phyloP scores from a whole-genome alignment of 2,329 filamentous ascomycete genomes.

The Coniochaeta sp. region DNA sequence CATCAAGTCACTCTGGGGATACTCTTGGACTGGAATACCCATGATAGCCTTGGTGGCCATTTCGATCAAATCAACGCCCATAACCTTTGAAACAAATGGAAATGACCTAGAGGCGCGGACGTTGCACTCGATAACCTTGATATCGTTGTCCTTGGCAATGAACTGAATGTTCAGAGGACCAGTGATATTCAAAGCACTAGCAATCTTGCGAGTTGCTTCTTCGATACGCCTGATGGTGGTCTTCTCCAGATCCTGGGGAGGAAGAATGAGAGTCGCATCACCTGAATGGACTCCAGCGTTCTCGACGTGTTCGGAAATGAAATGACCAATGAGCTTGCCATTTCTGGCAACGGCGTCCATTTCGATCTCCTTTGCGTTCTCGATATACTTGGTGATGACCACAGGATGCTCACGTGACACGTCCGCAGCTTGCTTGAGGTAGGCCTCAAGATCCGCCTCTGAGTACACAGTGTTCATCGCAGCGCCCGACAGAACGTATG shows the following conservation, averaged over 20 bases:
- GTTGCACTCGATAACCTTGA: slow-evolving; percentile 99
- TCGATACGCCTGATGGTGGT: slow-evolving; percentile 89
- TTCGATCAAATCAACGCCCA: slow-evolving; percentile 95
- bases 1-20: slow-evolving; percentile 69
- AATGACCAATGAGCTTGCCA: slow-evolving; percentile 86
- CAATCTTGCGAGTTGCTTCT: slow-evolving; percentile 93
- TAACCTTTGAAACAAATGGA: slow-evolving; percentile 97
- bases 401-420: slow-evolving; percentile 95
- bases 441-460: slow-evolving; percentile 81
- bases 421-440: slow-evolving; percentile 82
- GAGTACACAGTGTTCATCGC: slow-evolving; percentile 99
- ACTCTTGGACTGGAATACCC: slow-evolving; percentile 71
- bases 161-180: slow-evolving; percentile 99
- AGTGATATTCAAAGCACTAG: slow-evolving; percentile 86
- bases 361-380: slow-evolving; percentile 98
- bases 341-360: slow-evolving; percentile 96
- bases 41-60: slow-evolving; percentile 98
- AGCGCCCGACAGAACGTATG: slow-evolving; percentile 92
- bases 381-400: slow-evolving; percentile 98
- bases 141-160: slow-evolving; percentile 98
- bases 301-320: slow-evolving; percentile 97
- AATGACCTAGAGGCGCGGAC: slow-evolving; percentile 93
- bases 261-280: slow-evolving; percentile 90
- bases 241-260: slow-evolving; percentile 83
- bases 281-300: slow-evolving; percentile 98